Base-by-base conservation (phyloP, 176 grass and related monocot genomes). In the Urochloa ruziziensis region DNA sequence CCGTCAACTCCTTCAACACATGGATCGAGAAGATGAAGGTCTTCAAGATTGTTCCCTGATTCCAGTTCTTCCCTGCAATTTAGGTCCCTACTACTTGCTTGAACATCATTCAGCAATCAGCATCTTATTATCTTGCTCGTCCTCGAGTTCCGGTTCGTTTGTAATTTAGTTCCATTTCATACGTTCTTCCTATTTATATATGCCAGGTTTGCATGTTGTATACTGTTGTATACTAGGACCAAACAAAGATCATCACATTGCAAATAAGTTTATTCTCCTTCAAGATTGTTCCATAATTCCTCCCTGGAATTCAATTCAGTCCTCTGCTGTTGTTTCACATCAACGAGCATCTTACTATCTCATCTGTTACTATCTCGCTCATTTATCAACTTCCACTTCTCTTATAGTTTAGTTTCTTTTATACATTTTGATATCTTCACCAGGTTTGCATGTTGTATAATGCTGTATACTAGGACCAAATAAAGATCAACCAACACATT, bases 1-100 rank as follows among this genome's bases (percentile, higher is more conserved):
- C 94, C 0, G 69, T 77, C 46, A 70, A 73, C 61, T 94, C 91
- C 34, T 92, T 97, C 83, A 92, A 80, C 58, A 86, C 81, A 75
- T 97, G 94, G 91, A 87, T 97, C 32, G 89, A 97, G 6, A 97
- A 94, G 85, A 72, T 97, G 63, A 92, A 85, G 82, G 89, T 84
- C 84, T 87, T 62, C 82, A 92, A 89, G 82, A 94, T 94, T 67
- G 94, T 97, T 37, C 94, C 91, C 24, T 97, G 11, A 92, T 82
- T 24, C 39, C 1, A n/a, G n/a, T n/a, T n/a, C n/a, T n/a, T 58
- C 73, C 44, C 24, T 48, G 70, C 34, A 11, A 59, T 69, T 47
- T 54, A 15, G 13, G 18, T 54, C 37, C 25, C 2, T 40, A 40
- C n/a, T 2, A 21, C 30, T 25, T 65, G 5, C 1, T 27, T 46